Conservation (phyloP, 1,139 yeast genomes). For the Yamadazyma membranifaciens region DNA sequence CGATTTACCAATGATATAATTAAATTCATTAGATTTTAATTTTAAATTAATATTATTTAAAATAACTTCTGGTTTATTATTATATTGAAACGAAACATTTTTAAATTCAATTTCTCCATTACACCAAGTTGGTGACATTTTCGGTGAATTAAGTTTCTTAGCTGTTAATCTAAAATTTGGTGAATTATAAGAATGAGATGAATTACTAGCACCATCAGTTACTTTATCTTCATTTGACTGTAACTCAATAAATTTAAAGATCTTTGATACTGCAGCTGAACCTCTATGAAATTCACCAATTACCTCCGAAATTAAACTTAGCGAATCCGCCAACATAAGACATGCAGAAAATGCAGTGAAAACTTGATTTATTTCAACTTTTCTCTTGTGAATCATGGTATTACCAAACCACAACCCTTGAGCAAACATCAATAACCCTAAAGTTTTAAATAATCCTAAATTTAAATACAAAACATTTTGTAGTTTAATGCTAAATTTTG, state of each 20-base stretch:
- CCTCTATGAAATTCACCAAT: conserved; percentile 62
- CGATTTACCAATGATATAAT: conserved; percentile 77
- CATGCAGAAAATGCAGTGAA: conserved; percentile 85
- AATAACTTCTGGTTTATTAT: conserved; percentile 49
- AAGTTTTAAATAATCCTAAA: conserved; percentile 52
- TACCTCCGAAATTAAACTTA: conserved; percentile 52
- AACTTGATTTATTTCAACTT: conserved; percentile 57
- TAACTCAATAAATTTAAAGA: conserved; percentile 25
- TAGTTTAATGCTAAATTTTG: conserved; percentile 44
- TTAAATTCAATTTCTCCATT: conserved; percentile 49
- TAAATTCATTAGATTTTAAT: conserved; percentile 46
- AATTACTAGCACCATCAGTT: background rate
- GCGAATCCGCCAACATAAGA: conserved; percentile 60
- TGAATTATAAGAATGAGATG: conserved; percentile 8
- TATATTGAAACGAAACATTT: conserved; percentile 61
- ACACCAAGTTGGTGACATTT: conserved; percentile 28
- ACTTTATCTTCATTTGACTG: conserved; percentile 10
- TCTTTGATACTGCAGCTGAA: conserved; percentile 52
- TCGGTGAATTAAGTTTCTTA: background rate
- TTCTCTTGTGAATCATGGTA: conserved; percentile 52
- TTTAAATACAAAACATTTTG: conserved; percentile 56
- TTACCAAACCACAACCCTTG: conserved; percentile 94
- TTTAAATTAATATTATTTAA: conserved; percentile 45
- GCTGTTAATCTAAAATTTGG: background rate
- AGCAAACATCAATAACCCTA: conserved; percentile 73